Base-by-base conservation (phyloP, 2,329 filamentous ascomycete species). In the Diaporthe nobilis region DNA sequence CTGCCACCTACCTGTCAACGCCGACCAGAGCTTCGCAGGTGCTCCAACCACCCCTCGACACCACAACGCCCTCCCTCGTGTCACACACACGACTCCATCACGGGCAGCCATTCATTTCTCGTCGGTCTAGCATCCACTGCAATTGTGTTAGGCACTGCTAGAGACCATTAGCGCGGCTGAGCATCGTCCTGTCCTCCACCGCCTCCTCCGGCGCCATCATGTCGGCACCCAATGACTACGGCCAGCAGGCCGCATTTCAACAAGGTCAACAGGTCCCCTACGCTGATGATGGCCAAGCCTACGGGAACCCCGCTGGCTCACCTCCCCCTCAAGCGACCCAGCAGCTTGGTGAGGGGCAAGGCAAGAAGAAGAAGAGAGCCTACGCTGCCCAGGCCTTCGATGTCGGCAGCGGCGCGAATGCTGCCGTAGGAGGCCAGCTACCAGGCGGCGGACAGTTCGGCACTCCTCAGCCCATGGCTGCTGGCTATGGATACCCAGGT, bases 381-480 rank as follows among this genome's bases (percentile, higher is more conserved):
- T 98, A 98, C 87, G 97, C 97, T 73, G 95, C 95, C 75, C 94
- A 97, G 85, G 96, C 96, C 61, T 99, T 98, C 85, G 96, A 98
- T 76, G 97, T 98, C 81, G 95, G 94, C 70, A 90, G 91, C 70
- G 97, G 96, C 81, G 94, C 94, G 82, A 98, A 98, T 89, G 92
- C 94, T 73, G 86, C 84, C 74, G 84, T 83, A 72, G 90, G 87
- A 49, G 90, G 89, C 74, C 87, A 87, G 79, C 73, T 81, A 47
- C 85, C 79, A 44, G 83, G 80, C 57, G 83, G 79, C 31, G 83
- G 83, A 44, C 86, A 86, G 84, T 92, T 85, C 84, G 89, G 85
- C 82, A 80, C 80, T 79, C 85, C 84, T 80, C 85, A 83, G 77
- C 85, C 82, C 75, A 84, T 84, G 79, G 82, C 82, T 55, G 85